Base-by-base conservation (phyloP, 106 monocot species). In the Dactylorhiza incarnata region DNA sequence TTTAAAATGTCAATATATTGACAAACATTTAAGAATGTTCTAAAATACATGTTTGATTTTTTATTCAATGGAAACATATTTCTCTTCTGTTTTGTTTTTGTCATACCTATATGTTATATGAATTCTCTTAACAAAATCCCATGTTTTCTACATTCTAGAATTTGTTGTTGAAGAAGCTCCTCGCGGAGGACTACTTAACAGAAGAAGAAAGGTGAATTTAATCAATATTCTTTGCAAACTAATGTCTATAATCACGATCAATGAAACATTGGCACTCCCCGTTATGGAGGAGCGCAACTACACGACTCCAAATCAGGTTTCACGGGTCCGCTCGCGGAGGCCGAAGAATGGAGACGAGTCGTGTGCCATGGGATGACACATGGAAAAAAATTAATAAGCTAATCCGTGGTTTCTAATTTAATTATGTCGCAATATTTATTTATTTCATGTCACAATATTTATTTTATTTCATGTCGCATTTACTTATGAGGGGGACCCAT, bases 171-270 rank as follows among this genome's bases (percentile, higher is more conserved):
- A 87, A 85, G 82, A 94, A 91, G 81, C 91, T 94, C 76, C 82
- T 91, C 24, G 74, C 69, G n/a, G 94, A 94, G 43, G 89, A 89
- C 26, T 87, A 84, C 76, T 81, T 94, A 72, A 87, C 89, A 12
- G 85, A 94, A 81, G 94, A 91, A 76, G 94, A 94, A 89, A 94
- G 91, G 94, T 91, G 29, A 79, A 56, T 44, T 48, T n/a, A 47
- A 17, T 17, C 0, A 69, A 24, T 12, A 6, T 9, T 5, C 58
- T 65, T 65, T 69, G 17, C 45, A 43, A 58, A 15, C 58, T 58
- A 58, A 17, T 58, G 15, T 17, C 4, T 11, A n/a, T 58, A 58
- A 9, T 14, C 59, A 17, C 17, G 17, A 46, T 76, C 62, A 63
- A 24, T 15, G 17, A 9, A 29, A 66, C 58, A 50, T 51, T 51